phyloP scores from a whole-genome alignment of 2,329 filamentous ascomycete species.

The Dothistroma pini region DNA sequence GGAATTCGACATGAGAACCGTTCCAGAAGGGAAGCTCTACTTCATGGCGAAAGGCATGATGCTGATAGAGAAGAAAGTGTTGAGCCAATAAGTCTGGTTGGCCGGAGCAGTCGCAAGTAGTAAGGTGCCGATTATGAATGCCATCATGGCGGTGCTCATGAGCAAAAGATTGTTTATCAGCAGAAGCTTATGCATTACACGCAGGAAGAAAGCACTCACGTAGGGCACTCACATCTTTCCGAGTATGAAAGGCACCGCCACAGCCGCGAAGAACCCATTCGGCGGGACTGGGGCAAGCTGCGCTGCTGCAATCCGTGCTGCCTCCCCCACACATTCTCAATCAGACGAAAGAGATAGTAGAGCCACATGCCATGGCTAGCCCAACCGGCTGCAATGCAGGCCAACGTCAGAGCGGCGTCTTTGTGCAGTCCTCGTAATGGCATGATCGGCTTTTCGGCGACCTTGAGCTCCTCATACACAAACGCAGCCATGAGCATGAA shows the following conservation, averaged over 20 bases:
- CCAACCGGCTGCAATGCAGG: constrained; percentile 30
- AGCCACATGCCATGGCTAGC: constrained; percentile 32
- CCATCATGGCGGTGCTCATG: constrained; percentile 34
- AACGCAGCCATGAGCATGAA: constrained; percentile 27
- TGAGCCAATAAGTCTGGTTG: constrained; percentile 57
- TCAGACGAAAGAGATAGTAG: constrained; percentile 7
- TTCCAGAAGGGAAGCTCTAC: constrained; percentile 60
- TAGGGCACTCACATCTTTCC: constrained; percentile 20
- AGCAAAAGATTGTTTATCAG: constrained; percentile 11
- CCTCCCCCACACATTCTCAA: constrained; percentile 1
- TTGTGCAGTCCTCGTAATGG: constrained; percentile 26
- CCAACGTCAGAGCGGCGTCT: constrained; percentile 27
- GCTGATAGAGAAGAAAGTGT: constrained; percentile 55
- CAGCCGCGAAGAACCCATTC: constrained; percentile 42
- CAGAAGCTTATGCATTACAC: neutral
- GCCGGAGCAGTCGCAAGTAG: constrained; percentile 44
- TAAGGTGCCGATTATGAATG: constrained; percentile 39
- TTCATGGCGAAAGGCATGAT: constrained; percentile 62
- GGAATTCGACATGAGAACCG: constrained; percentile 55
- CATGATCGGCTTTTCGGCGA: constrained; percentile 19
- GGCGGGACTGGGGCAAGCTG: constrained; percentile 41
- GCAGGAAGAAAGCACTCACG: neutral
- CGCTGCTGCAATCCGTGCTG: neutral
- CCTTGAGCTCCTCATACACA: constrained; percentile 24
- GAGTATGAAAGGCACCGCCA: constrained; percentile 34